These are phyloP conservation scores for Fusarium kyushuense DNA, from an alignment of 2,329 filamentous ascomycete species.

Conservation along the genomic window DNA sequence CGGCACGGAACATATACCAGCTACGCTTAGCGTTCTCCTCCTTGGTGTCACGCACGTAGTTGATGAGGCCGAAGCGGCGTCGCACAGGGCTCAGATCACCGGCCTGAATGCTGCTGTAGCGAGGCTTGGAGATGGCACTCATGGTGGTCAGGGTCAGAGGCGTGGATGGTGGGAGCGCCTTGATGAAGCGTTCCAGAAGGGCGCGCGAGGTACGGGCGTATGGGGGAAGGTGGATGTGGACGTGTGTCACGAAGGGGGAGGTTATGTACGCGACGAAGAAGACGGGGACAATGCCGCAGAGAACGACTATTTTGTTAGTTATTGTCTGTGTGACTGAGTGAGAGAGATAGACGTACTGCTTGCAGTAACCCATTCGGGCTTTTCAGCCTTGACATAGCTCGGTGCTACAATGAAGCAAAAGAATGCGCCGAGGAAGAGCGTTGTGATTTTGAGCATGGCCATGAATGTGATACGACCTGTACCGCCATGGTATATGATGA, in stretches of 20 bases:
- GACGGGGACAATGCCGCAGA: slow-evolving; percentile 74
- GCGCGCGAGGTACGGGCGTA: slow-evolving; percentile 72
- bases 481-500: slow-evolving; percentile 83
- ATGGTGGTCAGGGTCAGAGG: slow-evolving; percentile 67
- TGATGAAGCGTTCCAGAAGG: slow-evolving; percentile 65
- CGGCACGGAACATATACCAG: slow-evolving; percentile 58
- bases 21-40: slow-evolving; percentile 52
- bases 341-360: slow-evolving; percentile 52
- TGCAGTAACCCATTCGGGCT: slow-evolving; percentile 52
- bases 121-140: slow-evolving; percentile 66
- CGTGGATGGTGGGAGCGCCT: slow-evolving; percentile 58
- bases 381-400: slow-evolving; percentile 61
- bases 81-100: slow-evolving; percentile 52
- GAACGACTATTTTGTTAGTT: slow-evolving; percentile 59
- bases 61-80: slow-evolving; percentile 56
- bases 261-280: slow-evolving; percentile 73
- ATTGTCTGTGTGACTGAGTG: neutral
- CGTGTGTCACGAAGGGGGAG: slow-evolving; percentile 77
- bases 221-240: slow-evolving; percentile 76
- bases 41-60: slow-evolving; percentile 55
- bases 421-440: slow-evolving; percentile 75
- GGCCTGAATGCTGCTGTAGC: slow-evolving; percentile 59
- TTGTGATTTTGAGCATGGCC: slow-evolving; percentile 77
- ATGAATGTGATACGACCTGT: slow-evolving; percentile 74
- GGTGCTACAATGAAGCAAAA: slow-evolving; percentile 75